phyloP scores from a whole-genome alignment of 371 early-diverging fungal species.

The Astathelohania contejeani region DNA sequence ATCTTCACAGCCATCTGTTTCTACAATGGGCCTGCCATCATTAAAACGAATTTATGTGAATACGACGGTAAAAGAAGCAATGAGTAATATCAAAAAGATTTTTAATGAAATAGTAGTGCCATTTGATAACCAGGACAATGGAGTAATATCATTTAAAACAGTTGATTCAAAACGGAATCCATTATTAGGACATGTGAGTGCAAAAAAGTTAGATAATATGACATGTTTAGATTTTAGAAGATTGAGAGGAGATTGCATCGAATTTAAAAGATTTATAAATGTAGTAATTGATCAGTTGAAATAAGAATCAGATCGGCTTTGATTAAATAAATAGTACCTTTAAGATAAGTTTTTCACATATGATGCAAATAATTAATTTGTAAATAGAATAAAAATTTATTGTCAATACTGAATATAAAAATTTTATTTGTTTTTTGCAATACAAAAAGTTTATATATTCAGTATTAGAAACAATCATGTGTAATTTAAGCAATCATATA shows the following conservation, averaged over 20 bases:
- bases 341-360: too few species aligned
- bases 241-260: conserved; percentile 41
- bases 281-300: neutral
- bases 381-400: too few species aligned
- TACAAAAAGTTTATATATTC: too few species aligned
- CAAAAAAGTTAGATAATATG: conserved; percentile 17
- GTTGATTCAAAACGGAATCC: conserved; percentile 37
- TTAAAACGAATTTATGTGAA: conserved; percentile 31
- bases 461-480: too few species aligned
- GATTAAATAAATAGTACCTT: too few species aligned
- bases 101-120: conserved; percentile 19
- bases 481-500: too few species aligned
- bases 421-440: too few species aligned
- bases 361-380: too few species aligned
- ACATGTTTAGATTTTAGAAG: conserved; percentile 35
- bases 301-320: too few species aligned
- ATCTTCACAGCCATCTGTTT: conserved; percentile 38
- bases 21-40: conserved; percentile 12
- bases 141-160: conserved; percentile 38
- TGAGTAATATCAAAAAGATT: conserved; percentile 12
- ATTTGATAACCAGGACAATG: neutral
- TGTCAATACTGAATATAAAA: too few species aligned
- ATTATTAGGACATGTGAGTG: conserved; percentile 39
- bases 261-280: conserved; percentile 48
- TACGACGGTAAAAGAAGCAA: neutral